phyloP scores from a whole-genome alignment of 371 early-diverging fungal species.

The Apophysomyces trapeziformis region DNA sequence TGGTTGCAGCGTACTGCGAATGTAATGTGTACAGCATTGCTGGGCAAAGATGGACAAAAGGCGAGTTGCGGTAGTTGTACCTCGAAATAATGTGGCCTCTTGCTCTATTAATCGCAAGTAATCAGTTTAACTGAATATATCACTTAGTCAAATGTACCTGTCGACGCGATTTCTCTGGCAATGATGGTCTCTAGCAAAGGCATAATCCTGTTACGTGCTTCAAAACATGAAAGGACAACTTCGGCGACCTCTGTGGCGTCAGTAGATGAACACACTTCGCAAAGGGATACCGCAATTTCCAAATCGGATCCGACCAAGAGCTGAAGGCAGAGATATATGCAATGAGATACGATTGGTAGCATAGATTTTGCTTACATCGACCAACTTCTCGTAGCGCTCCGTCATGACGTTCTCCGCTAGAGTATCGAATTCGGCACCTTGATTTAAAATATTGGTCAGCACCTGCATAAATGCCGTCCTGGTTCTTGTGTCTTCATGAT shows the following conservation, averaged over 20 bases:
- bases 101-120: conserved; percentile 50
- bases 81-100: conserved; percentile 85
- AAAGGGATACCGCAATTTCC: conserved; percentile 75
- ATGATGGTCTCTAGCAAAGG: conserved; percentile 76
- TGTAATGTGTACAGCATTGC: conserved; percentile 73
- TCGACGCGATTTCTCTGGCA: conserved; percentile 75
- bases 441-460: conserved; percentile 83
- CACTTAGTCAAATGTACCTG: conserved; percentile 40
- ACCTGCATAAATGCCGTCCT: conserved; percentile 91
- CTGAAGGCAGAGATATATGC: conserved; percentile 15
- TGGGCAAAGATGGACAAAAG: conserved; percentile 82
- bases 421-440: conserved; percentile 84
- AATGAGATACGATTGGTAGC: background rate
- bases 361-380: conserved; percentile 53
- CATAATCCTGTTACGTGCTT: conserved; percentile 68
- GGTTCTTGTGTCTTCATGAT: conserved; percentile 88
- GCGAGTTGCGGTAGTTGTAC: conserved; percentile 86
- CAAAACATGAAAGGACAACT: conserved; percentile 77
- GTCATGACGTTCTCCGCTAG: conserved; percentile 72
- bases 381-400: conserved; percentile 71
- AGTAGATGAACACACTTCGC: conserved; percentile 79
- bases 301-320: conserved; percentile 66
- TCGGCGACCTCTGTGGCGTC: conserved; percentile 81
- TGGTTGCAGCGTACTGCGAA: conserved; percentile 79
- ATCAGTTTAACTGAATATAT: background rate